These are phyloP conservation scores for Geotrichum carabidarum DNA, from an alignment of 1,139 yeast species.

Conservation along the genomic window DNA sequence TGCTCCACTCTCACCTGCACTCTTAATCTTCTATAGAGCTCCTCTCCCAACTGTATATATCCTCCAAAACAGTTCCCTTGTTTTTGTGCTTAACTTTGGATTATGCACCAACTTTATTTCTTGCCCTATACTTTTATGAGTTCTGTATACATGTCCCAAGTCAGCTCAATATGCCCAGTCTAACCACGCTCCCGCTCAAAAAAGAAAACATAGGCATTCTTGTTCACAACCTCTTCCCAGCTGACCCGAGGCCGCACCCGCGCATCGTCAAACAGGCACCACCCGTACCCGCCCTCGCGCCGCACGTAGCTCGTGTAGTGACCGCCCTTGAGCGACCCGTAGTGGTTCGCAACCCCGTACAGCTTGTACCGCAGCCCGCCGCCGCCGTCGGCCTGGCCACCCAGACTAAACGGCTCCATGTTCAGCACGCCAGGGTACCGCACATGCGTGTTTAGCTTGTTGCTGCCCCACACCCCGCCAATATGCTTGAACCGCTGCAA, in stretches of 20 bases:
- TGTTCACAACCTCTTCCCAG: constrained; percentile 46
- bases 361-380: constrained; percentile 49
- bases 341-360: constrained; percentile 83
- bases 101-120: no score
- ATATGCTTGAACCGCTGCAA: constrained; percentile 66
- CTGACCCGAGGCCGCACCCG: constrained; percentile 45
- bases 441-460: constrained; percentile 60
- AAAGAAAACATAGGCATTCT: constrained; percentile 76
- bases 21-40: no score
- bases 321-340: constrained; percentile 77
- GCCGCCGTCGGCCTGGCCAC: constrained; percentile 23
- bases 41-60: no score
- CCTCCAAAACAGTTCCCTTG: no score
- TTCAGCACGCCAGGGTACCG: constrained; percentile 57
- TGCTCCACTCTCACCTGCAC: no score
- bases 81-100: no score
- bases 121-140: no score
- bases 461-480: constrained; percentile 36
- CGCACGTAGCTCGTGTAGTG: constrained; percentile 85
- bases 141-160: not conserved
- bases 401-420: constrained; percentile 62
- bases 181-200: constrained; percentile 31
- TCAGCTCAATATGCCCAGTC: not conserved
- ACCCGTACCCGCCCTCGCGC: constrained; percentile 53
- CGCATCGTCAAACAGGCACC: constrained; percentile 79